Base-by-base conservation (phyloP, 768 basidiomycete species). In the Coprinopsis sp. region DNA sequence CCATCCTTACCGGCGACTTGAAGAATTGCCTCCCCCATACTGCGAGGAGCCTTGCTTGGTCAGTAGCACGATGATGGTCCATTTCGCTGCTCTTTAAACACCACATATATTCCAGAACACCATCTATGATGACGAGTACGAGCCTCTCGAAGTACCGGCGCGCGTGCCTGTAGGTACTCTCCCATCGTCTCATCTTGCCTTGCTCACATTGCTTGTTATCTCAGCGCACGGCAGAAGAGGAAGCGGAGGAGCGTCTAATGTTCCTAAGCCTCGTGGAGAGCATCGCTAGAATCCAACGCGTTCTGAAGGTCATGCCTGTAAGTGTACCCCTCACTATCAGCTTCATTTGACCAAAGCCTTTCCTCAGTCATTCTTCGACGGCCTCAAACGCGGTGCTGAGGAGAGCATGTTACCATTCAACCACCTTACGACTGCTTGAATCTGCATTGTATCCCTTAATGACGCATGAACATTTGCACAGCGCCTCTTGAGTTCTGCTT, bases 61-160 rank as follows among this genome's bases (percentile, higher is more conserved):
- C 6, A 6, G 11, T 10, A 39, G 21, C 6, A 5, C 23, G 12
- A 39, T 11, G n/a, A n/a, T 39, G 8, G 18, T 19, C 38, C 38
- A 6, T 22, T 21, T 24, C 38, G 12, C 12, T 7, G 19, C 16
- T 18, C 8, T 13, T 37, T 10, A 6, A 18, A 11, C 30, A 31
- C 10, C 8, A 29, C 12, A 14, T 44, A 7, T 22, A 29, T 38
- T 19, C 30, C 37, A 64, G 63, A 57, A 62, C 36, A 64, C 63
- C 2, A 52, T 62, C 18, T 62, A 51, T 19, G 60, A 64, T 33
- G 59, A 62, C 4, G 54, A 53, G 24, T 39, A 41, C 2, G 38
- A 57, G 10, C 16, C 40, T 3, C 38, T 64, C 3, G 51, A 50
- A 12, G 59, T 57, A 21, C 57, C 59, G 2, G 49, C 7, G 12